Evolutionary conservation across 768 basidiomycete species (phyloP).

Genomic region (Tricholoma flavovirens): DNA sequence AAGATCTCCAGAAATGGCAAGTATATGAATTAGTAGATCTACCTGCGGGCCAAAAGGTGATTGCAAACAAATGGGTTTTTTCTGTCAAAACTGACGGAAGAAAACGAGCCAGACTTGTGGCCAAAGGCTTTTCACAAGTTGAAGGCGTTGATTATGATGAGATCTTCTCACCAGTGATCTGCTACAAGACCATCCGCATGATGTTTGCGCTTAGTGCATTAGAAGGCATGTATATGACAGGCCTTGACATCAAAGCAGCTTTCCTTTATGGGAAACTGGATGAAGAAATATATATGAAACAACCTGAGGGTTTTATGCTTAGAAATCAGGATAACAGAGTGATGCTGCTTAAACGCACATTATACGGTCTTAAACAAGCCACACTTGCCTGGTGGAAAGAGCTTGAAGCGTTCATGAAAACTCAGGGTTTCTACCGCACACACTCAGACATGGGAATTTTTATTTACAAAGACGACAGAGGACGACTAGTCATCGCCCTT

Average conservation of each 20-base stretch:
- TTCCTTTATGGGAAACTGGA: constrained; percentile 16
- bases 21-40: too few relatives aligned
- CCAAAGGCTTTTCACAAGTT: constrained; percentile 32
- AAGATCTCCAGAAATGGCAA: too few relatives aligned
- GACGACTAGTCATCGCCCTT: constrained; percentile 3
- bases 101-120: constrained; percentile 31
- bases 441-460: constrained; percentile 7
- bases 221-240: constrained; percentile 9
- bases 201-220: constrained; percentile 20
- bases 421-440: constrained; percentile 8
- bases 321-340: constrained; percentile 6
- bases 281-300: constrained; percentile 11
- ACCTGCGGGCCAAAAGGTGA: too few relatives aligned
- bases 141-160: constrained; percentile 30
- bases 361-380: constrained; percentile 17
- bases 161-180: constrained; percentile 25
- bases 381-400: constrained; percentile 10
- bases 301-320: constrained; percentile 9
- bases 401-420: constrained; percentile 2
- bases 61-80: too few relatives aligned
- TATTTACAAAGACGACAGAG: constrained; percentile 4
- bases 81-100: too few relatives aligned
- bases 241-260: constrained; percentile 16
- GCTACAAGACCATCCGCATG: constrained; percentile 14
- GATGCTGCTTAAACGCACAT: constrained; percentile 3